Evolutionary conservation across 2,329 filamentous ascomycete species (phyloP).

Genomic region (Neoarthrinium moseri): DNA sequence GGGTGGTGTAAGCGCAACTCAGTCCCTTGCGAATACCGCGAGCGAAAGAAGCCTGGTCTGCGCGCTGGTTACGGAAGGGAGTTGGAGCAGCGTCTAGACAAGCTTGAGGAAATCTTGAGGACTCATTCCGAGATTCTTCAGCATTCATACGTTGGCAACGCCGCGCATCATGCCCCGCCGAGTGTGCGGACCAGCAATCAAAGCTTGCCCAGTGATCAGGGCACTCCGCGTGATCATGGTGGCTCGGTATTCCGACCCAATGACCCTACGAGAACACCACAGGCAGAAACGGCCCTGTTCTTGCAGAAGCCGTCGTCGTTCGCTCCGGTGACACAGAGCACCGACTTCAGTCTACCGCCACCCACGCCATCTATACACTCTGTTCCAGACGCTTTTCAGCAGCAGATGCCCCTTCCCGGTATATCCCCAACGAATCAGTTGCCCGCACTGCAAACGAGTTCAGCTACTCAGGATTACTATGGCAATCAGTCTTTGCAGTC

Average conservation of each 20-base stretch:
- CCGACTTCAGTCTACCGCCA: conserved; percentile 50
- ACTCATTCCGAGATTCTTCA: conserved; percentile 67
- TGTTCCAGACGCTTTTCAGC: conserved; percentile 48
- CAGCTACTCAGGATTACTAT: conserved; percentile 51
- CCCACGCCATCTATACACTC: conserved; percentile 39
- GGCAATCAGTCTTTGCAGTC: conserved; percentile 51
- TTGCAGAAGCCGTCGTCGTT: conserved; percentile 58
- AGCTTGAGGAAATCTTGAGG: conserved; percentile 64
- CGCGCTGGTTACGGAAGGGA: conserved; percentile 70
- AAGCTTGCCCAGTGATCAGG: conserved; percentile 54
- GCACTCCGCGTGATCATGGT: conserved; percentile 52
- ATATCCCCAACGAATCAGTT: conserved; percentile 37
- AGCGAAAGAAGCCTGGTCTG: conserved; percentile 65
- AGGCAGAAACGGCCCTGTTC: conserved; percentile 61
- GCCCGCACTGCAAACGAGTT: conserved; percentile 33
- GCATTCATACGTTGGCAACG: conserved; percentile 43
- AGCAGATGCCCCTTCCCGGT: conserved; percentile 39
- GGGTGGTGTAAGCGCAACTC: conserved; percentile 67
- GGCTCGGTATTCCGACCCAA: conserved; percentile 46
- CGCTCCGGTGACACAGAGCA: conserved; percentile 40
- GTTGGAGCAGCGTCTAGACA: conserved; percentile 69
- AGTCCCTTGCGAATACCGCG: conserved; percentile 65
- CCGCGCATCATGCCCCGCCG: conserved; percentile 30
- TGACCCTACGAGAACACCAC: conserved; percentile 49
- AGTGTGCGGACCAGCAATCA: conserved; percentile 49